Percentiles rank a stretch among this genome's conserved stretches.
These are phyloP conservation scores for Grosmannia serpens DNA, from an alignment of 2,329 filamentous ascomycete species.

Conservation along the genomic window DNA sequence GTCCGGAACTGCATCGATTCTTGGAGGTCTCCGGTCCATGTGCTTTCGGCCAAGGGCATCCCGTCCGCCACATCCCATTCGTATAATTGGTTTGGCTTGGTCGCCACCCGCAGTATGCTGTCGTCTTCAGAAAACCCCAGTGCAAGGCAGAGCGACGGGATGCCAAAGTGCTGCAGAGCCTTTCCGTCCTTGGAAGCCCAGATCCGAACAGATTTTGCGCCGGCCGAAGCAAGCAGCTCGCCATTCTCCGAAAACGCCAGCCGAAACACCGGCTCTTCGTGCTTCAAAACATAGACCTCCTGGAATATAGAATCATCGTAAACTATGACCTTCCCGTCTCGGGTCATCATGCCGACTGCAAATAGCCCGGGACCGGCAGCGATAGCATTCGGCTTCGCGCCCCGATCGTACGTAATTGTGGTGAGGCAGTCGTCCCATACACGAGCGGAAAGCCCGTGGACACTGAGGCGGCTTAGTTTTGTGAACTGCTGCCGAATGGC, in stretches of 20 bases:
- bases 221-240: too few relatives aligned
- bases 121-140: too few relatives aligned
- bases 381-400: not conserved
- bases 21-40: too few relatives aligned
- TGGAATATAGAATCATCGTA: conserved; percentile 14
- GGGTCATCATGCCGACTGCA: conserved; percentile 9
- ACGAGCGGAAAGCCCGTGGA: conserved; percentile 7
- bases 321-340: conserved; percentile 6
- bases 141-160: too few relatives aligned
- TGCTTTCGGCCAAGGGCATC: too few relatives aligned
- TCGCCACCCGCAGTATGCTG: too few relatives aligned
- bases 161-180: too few relatives aligned
- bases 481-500: not conserved
- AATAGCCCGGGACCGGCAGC: not conserved
- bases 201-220: too few relatives aligned
- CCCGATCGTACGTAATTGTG: conserved; percentile 11
- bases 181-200: too few relatives aligned
- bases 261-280: conserved; percentile 12
- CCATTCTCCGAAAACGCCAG: conserved; percentile 12
- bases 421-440: conserved; percentile 16
- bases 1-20: too few relatives aligned
- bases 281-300: conserved; percentile 7
- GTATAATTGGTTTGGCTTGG: too few relatives aligned
- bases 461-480: conserved; percentile 13
- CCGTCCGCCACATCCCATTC: too few relatives aligned